phyloP scores from a whole-genome alignment of 495 filamentous ascomycete genomes.

The Hypoxylon lienhwacheense region DNA sequence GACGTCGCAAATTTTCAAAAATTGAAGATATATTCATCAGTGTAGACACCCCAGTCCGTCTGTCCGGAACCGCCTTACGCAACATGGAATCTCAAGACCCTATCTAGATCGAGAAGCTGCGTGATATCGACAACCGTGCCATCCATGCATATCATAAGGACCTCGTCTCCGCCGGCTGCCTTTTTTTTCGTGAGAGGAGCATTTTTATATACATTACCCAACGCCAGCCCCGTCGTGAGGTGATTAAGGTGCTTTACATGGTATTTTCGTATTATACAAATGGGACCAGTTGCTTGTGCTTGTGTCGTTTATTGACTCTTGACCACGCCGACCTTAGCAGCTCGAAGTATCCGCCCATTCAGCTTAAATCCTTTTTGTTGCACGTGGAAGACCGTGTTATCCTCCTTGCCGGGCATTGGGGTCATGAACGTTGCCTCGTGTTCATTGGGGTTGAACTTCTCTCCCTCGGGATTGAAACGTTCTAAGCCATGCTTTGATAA shows the following conservation, averaged over 20 bases:
- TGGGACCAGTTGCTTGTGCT: slow-evolving; percentile 8
- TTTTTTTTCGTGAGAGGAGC: slow-evolving; percentile 54
- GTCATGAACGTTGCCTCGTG: slow-evolving; percentile 97
- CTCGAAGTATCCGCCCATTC: slow-evolving; percentile 86
- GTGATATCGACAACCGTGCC: slow-evolving; percentile 17
- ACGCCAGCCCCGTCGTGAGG: slow-evolving; percentile 35
- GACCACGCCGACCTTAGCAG: slow-evolving; percentile 94
- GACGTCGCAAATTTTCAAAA: too few relatives aligned
- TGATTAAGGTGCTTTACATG: slow-evolving; percentile 23
- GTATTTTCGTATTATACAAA: slow-evolving; percentile 28
- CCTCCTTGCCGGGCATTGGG: slow-evolving; percentile 77
- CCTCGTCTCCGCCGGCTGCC: slow-evolving; percentile 25
- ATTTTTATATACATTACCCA: slow-evolving; percentile 49
- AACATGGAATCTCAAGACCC: slow-evolving; percentile 13
- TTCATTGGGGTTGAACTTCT: slow-evolving; percentile 90
- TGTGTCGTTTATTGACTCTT: slow-evolving; percentile 50
- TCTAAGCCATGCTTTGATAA: slow-evolving; percentile 92
- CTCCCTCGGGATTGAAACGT: slow-evolving; percentile 76
- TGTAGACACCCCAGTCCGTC: not conserved
- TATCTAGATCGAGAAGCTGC: slow-evolving; percentile 25
- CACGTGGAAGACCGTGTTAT: slow-evolving; percentile 86
- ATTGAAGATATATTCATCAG: slow-evolving; percentile 28
- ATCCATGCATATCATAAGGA: slow-evolving; percentile 24
- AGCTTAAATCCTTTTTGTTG: slow-evolving; percentile 94
- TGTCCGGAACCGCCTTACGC: slow-evolving; percentile 9